A percentile compares a stretch with the other conserved stretches of the same genome.
These are phyloP conservation scores for Solanum medicagineum DNA, from an alignment of 257 asterid species.

Conservation along the genomic window DNA sequence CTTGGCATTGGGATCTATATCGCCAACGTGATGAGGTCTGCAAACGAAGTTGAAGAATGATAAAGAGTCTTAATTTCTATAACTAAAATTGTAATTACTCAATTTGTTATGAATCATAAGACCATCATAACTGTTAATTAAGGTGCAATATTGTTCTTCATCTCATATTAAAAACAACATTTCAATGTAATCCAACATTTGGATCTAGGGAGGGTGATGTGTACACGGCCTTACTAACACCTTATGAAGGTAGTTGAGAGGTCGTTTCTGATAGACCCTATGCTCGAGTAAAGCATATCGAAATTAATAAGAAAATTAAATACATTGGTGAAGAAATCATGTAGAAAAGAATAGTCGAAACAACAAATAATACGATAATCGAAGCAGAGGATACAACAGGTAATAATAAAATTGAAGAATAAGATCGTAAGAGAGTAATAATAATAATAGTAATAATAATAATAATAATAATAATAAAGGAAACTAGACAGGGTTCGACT, in stretches of 20 bases:
- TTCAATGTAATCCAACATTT: background rate
- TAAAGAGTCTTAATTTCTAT: background rate
- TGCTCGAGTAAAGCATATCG: background rate
- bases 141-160: background rate
- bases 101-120: background rate
- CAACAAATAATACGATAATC: background rate
- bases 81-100: background rate
- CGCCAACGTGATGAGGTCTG: constrained; percentile 18
- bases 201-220: background rate
- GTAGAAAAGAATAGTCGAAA: background rate
- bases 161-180: background rate
- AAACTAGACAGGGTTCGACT: background rate
- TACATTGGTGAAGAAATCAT: background rate
- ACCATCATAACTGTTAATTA: background rate
- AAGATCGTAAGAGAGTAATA: background rate
- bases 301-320: background rate
- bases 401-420: background rate
- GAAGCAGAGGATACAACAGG: background rate
- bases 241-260: background rate
- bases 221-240: background rate
- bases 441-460: background rate
- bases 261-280: background rate
- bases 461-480: background rate
- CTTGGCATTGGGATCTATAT: constrained; percentile 30
- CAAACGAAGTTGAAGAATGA: constrained; percentile 2